Evolutionary conservation across 2,329 filamentous ascomycete genomes (phyloP).

Genomic region (Parascedosporium putredinis): DNA sequence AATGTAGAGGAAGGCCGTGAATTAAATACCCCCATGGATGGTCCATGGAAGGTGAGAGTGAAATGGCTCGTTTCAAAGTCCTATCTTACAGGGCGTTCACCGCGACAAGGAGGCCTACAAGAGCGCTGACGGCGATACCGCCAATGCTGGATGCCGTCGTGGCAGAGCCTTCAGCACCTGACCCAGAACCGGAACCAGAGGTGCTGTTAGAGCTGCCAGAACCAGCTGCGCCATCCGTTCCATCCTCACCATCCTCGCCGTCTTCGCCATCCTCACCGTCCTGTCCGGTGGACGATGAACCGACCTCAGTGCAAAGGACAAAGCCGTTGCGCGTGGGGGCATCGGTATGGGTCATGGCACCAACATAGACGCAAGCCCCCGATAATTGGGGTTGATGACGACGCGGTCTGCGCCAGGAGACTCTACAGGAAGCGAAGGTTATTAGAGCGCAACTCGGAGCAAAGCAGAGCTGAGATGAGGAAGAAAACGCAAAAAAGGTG

Average conservation of each 20-base stretch:
- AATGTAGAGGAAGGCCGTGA: too few relatives aligned
- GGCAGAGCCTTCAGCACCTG: neutral
- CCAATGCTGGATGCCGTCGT: neutral
- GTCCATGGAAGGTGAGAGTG: neutral
- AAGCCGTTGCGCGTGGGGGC: constrained; percentile 50
- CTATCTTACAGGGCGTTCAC: neutral
- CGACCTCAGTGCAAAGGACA: constrained; percentile 34
- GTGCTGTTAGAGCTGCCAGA: neutral
- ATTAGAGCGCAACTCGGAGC: too few relatives aligned
- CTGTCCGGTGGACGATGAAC: neutral
- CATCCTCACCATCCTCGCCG: neutral
- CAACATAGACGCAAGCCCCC: constrained; percentile 35
- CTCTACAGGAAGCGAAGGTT: too few relatives aligned
- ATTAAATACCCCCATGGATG: too few relatives aligned
- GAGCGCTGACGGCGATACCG: neutral
- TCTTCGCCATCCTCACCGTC: neutral
- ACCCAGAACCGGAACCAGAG: neutral
- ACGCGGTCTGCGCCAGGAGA: constrained; percentile 52
- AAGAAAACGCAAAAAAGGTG: too few relatives aligned
- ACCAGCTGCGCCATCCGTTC: neutral
- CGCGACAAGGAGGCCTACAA: neutral
- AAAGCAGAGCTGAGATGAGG: too few relatives aligned
- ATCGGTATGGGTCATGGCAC: constrained; percentile 54
- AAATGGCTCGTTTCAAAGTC: neutral
- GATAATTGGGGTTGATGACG: constrained; percentile 37